These are phyloP conservation scores for Collybia nuda DNA, from an alignment of 768 basidiomycete genomes.

Conservation along the genomic window DNA sequence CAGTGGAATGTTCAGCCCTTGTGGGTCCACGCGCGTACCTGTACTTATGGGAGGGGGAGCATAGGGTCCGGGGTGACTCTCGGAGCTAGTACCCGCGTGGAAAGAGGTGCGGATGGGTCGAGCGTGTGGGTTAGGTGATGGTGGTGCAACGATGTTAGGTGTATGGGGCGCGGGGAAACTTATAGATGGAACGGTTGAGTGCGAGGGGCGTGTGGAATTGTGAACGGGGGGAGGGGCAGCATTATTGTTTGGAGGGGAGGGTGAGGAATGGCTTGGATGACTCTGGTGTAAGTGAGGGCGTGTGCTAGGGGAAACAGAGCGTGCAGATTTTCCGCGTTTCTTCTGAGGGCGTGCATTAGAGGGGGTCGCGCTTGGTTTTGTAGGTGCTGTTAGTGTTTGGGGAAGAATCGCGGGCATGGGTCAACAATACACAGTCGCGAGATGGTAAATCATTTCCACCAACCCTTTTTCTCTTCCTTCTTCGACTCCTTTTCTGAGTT, in stretches of 20 bases:
- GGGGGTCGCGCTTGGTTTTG: conserved; percentile 3
- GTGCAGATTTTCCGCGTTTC: conserved; percentile 18
- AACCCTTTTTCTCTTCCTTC: conserved; percentile 45
- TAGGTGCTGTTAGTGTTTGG: conserved; percentile 5
- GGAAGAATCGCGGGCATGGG: conserved; percentile 3
- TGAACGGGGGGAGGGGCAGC: conserved; percentile 28
- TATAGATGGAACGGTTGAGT: not conserved
- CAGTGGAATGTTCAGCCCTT: not conserved
- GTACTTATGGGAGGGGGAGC: not conserved
- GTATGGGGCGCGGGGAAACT: conserved; percentile 8
- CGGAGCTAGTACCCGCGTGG: not conserved
- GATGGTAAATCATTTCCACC: conserved; percentile 22
- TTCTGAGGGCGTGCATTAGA: conserved; percentile 12
- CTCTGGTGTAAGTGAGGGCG: conserved; percentile 13
- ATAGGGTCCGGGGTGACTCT: conserved; percentile 1
- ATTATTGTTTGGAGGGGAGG: conserved; percentile 41
- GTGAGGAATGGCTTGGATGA: conserved; percentile 32
- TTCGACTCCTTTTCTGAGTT: conserved; percentile 25
- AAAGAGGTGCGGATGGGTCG: conserved; percentile 3
- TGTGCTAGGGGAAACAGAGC: conserved; percentile 18
- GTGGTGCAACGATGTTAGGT: conserved; percentile 1
- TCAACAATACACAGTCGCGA: conserved; percentile 5
- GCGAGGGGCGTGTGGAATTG: conserved; percentile 10
- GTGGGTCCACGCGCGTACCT: not conserved
- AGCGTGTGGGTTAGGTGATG: conserved; percentile 7